Percentiles rank a stretch among this genome's conserved stretches.
These are phyloP conservation scores for Brasenia schreberi DNA, from an alignment of 164 flowering plant species.

Conservation along the genomic window DNA sequence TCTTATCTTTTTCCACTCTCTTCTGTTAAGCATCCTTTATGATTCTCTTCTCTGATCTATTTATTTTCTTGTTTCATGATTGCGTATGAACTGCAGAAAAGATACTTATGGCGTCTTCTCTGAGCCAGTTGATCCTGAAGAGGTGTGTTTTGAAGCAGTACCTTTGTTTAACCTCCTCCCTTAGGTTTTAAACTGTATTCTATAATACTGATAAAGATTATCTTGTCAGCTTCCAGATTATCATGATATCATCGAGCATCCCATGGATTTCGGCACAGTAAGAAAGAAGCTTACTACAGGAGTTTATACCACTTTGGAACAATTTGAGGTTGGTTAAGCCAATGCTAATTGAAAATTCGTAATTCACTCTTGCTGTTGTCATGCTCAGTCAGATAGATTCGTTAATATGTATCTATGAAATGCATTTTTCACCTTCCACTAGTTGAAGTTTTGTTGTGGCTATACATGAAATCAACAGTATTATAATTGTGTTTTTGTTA, in stretches of 20 bases:
- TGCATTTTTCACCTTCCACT: too few species aligned
- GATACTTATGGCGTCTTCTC: constrained; percentile 85
- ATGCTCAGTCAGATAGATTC: too few species aligned
- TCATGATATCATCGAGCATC: constrained; percentile 66
- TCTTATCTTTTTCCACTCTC: background rate
- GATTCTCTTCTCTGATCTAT: background rate
- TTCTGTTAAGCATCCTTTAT: constrained; percentile 2
- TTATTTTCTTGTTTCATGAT: constrained; percentile 1
- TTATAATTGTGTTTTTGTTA: too few species aligned
- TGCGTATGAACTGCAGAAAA: constrained; percentile 45
- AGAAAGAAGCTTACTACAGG: constrained; percentile 55
- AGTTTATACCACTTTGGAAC: constrained; percentile 55
- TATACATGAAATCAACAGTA: too few species aligned
- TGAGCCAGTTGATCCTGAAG: constrained; percentile 90
- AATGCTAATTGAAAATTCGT: background rate
- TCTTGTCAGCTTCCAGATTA: constrained; percentile 78
- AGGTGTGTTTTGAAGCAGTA: constrained; percentile 32
- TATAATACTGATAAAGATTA: constrained; percentile 1
- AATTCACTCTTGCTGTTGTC: background rate
- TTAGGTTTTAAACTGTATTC: background rate
- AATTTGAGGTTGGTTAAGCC: constrained; percentile 56
- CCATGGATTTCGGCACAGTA: constrained; percentile 85
- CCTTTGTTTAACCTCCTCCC: background rate
- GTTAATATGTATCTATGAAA: too few species aligned
- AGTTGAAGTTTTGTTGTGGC: too few species aligned